A percentile compares a stretch with the other conserved stretches of the same genome.
These are phyloP conservation scores for Heterobasidion occidentale DNA, from an alignment of 1,284 basidiomycete species.

Conservation along the genomic window DNA sequence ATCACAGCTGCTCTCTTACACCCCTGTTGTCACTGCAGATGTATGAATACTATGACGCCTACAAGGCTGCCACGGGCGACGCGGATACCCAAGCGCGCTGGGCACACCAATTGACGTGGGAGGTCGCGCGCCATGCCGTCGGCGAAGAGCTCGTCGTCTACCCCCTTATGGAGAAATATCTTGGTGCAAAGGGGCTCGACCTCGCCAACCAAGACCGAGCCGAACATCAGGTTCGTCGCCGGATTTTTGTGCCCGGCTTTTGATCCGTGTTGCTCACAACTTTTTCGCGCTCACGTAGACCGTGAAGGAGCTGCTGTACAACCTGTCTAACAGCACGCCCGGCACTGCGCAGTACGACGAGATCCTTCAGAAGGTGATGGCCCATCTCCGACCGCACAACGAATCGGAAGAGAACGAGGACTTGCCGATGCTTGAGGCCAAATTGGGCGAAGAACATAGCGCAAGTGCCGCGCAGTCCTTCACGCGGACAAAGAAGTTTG, in stretches of 20 bases:
- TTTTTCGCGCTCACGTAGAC: slow-evolving; percentile 15
- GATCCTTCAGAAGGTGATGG: slow-evolving; percentile 36
- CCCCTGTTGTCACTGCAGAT: slow-evolving; percentile 26
- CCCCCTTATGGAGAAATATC: slow-evolving; percentile 55
- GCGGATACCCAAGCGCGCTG: slow-evolving; percentile 43
- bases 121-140: slow-evolving; percentile 53
- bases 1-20: too few species aligned
- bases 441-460: slow-evolving; percentile 33
- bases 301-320: slow-evolving; percentile 42
- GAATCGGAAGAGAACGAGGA: slow-evolving; percentile 50
- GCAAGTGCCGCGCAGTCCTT: slow-evolving; percentile 38
- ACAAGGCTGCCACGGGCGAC: slow-evolving; percentile 36
- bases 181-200: slow-evolving; percentile 30
- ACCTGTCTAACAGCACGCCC: slow-evolving; percentile 35
- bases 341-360: slow-evolving; percentile 35
- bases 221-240: slow-evolving; percentile 42
- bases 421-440: slow-evolving; percentile 43
- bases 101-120: slow-evolving; percentile 51
- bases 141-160: slow-evolving; percentile 64
- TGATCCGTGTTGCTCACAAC: not conserved
- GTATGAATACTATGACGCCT: slow-evolving; percentile 51
- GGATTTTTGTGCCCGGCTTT: not conserved
- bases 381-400: slow-evolving; percentile 42
- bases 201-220: slow-evolving; percentile 51
- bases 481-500: slow-evolving; percentile 55